Evolutionary conservation across 108 stramenopile genomes (phyloP), one percentile per base, ranked within the genome.

Genomic region (Nannochloropsis gaditana): DNA sequence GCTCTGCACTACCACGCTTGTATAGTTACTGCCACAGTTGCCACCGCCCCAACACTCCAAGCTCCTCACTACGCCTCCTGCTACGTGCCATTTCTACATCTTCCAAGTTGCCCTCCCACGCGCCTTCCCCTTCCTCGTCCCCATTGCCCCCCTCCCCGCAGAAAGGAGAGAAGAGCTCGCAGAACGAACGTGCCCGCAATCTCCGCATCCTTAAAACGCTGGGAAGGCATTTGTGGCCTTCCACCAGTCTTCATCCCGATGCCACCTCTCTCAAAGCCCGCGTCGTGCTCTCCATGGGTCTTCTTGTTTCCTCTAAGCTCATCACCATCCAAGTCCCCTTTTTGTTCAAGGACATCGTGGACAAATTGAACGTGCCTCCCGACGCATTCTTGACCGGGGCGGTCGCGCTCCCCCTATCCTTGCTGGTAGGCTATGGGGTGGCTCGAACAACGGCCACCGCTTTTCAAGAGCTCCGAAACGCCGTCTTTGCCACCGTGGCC

Each of bases 251-350:
- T 81, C 80, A 41, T 5, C 80, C n/a, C 31, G 73, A 21, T 90
- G 88, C 85, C 89, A 92, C 19, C 59, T 73, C 59, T 73, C 59
- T 91, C 86, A 90, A 91, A 84, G 82, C 45, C 9, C 85, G 92
- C n/a, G 98, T 99, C n/a, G 84, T 94, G 42, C 81, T 87, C 42
- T 93, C 94, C 5, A 45, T 98, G 9, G 91, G 91, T 17, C 90
- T 98, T 45, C 95, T 99, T 92, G 86, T 99, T 1, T 94, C 89
- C 11, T 95, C 95, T 21, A 99, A 99, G 89, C 90, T 93, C 21
- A 91, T 98, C 43, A 99, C 94, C 82, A 95, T 99, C 43, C 92
- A 94, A 84, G 95, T 97, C 31, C 97, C 97, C 21, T 99, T 95
- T 85, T 88, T 98, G 44, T 97, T 99, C 94, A 99, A 99, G 82